Conservation (phyloP, 345 rosid species). For the Salix caprea region DNA sequence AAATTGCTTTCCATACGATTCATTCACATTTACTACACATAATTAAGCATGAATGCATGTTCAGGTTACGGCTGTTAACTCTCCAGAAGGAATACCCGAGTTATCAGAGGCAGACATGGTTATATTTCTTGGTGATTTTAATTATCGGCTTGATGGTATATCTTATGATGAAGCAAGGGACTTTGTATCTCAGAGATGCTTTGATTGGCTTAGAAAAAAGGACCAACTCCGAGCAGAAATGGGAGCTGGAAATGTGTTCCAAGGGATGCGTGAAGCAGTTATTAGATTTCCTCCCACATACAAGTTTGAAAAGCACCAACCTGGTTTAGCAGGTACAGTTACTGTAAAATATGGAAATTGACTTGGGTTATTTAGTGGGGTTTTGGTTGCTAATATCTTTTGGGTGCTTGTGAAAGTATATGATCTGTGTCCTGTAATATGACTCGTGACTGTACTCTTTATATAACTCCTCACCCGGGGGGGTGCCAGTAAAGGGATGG, state of each 20-base stretch:
- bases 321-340: slow-evolving; percentile 83
- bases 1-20: slow-evolving; percentile 8
- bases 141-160: slow-evolving; percentile 89
- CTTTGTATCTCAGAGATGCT: slow-evolving; percentile 90
- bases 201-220: slow-evolving; percentile 96
- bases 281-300: slow-evolving; percentile 95
- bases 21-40: not conserved
- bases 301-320: slow-evolving; percentile 84
- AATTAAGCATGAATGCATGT: slow-evolving; percentile 10
- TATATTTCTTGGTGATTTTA: slow-evolving; percentile 87
- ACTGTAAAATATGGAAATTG: not conserved
- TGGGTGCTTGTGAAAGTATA: not conserved
- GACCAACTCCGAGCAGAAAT: slow-evolving; percentile 96
- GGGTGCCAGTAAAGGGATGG: too few relatives aligned
- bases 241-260: slow-evolving; percentile 94
- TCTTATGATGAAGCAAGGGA: slow-evolving; percentile 99
- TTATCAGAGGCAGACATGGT: slow-evolving; percentile 97
- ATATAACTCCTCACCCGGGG: not conserved
- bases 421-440: not conserved
- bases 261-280: slow-evolving; percentile 96
- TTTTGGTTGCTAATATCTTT: not conserved
- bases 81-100: slow-evolving; percentile 56
- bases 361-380: not conserved
- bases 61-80: slow-evolving; percentile 42
- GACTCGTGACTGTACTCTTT: not conserved